phyloP scores from a whole-genome alignment of 1,139 yeast genomes.

The Pichia sp. region DNA sequence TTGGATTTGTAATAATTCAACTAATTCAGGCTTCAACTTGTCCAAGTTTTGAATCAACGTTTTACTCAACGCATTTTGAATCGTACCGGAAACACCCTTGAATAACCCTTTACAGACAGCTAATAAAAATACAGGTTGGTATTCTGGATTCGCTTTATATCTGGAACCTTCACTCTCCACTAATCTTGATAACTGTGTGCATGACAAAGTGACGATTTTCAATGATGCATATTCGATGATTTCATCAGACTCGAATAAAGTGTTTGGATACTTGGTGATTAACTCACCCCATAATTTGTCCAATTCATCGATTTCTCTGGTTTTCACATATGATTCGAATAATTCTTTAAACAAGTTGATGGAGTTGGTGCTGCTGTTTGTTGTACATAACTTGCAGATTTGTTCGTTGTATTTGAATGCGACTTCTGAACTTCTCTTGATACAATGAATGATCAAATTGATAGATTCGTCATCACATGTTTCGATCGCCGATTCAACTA shows the following conservation, averaged over 20 bases:
- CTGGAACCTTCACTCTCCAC: conserved; percentile 24
- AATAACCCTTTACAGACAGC: conserved; percentile 43
- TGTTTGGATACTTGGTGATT: conserved; percentile 30
- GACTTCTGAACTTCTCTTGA: conserved; percentile 30
- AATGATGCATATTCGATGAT: conserved; percentile 41
- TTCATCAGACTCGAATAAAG: conserved; percentile 24
- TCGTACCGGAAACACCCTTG: conserved; percentile 25
- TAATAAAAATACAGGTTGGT: conserved; percentile 33
- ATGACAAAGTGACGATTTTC: conserved; percentile 44
- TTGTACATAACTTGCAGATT: conserved; percentile 19
- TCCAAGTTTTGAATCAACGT: conserved; percentile 19
- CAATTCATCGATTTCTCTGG: conserved; percentile 58
- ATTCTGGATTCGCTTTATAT: conserved; percentile 13
- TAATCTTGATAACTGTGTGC: conserved; percentile 40
- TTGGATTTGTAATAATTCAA: conserved; percentile 22
- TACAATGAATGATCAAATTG: conserved; percentile 18
- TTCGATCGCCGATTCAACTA: conserved; percentile 24
- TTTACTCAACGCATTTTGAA: conserved; percentile 23
- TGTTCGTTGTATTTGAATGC: conserved; percentile 22
- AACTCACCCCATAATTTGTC: conserved; percentile 47
- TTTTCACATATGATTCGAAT: conserved; percentile 48
- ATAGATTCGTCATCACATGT: not conserved
- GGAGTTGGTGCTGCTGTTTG: conserved; percentile 19
- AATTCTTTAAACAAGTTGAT: conserved; percentile 36
- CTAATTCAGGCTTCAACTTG: conserved; percentile 22